phyloP scores from a whole-genome alignment of 305 asterid genomes.

The Fraxinus platypoda region DNA sequence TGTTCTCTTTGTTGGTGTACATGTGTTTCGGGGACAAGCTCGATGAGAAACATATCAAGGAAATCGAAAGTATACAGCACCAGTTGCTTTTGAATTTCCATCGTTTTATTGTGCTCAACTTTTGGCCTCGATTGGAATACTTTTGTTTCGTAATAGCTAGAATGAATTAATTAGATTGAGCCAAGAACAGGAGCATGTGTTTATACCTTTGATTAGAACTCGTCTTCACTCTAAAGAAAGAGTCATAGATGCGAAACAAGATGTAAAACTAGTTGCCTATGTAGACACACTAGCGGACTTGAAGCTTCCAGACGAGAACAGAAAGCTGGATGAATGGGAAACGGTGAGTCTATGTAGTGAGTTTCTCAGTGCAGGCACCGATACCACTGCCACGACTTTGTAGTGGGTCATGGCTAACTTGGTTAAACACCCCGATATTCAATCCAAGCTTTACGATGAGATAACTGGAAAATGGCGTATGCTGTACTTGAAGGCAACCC shows the following conservation, averaged over 20 bases:
- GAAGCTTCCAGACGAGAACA: conserved; percentile 35
- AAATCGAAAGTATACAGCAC: conserved; percentile 45
- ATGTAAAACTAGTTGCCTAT: conserved; percentile 23
- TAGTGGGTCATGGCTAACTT: conserved; percentile 56
- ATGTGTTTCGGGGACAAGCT: conserved; percentile 77
- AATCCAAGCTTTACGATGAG: conserved; percentile 43
- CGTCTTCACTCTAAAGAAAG: conserved; percentile 34
- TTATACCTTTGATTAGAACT: conserved; percentile 53
- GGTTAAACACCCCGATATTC: conserved; percentile 37
- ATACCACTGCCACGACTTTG: conserved; percentile 45
- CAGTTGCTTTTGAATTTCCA: conserved; percentile 29
- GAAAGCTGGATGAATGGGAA: conserved; percentile 39
- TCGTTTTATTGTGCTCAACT: conserved; percentile 39
- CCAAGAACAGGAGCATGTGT: conserved; percentile 35
- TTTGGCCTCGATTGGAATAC: conserved; percentile 50
- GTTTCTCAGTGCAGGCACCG: conserved; percentile 41
- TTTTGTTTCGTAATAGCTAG: conserved; percentile 48
- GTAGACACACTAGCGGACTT: conserved; percentile 44
- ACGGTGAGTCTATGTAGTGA: conserved; percentile 46
- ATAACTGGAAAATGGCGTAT: conserved; percentile 42
- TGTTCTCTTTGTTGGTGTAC: conserved; percentile 57
- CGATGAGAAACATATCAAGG: conserved; percentile 45
- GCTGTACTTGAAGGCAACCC: conserved; percentile 58
- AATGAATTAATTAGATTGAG: conserved; percentile 40
- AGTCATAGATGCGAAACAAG: not conserved